Evolutionary conservation across 148 eudicot species (phyloP).

Genomic region (Talinum fruticosum): DNA sequence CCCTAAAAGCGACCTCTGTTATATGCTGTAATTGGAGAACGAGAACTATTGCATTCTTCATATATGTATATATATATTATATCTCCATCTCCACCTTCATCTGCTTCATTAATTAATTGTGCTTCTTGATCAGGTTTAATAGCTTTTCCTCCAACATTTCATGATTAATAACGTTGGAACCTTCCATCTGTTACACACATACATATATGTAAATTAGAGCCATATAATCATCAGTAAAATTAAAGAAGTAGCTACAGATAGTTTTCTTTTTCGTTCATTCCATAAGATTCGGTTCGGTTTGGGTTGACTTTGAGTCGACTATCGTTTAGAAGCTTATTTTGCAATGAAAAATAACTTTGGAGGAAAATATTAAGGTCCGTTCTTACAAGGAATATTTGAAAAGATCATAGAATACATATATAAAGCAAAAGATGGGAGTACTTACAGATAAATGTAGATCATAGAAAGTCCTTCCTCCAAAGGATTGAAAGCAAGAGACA

Average conservation of each 20-base stretch:
- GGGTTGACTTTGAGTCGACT: too few relatives aligned
- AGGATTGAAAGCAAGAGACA: slow-evolving; percentile 40
- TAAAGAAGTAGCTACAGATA: too few relatives aligned
- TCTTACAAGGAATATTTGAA: too few relatives aligned
- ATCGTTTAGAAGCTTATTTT: too few relatives aligned
- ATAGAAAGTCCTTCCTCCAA: slow-evolving; percentile 38
- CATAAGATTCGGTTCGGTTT: too few relatives aligned
- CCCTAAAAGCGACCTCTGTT: neutral
- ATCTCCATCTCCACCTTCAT: neutral
- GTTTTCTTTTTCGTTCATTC: too few relatives aligned
- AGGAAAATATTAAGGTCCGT: neutral
- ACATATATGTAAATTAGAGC: neutral
- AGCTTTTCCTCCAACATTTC: slow-evolving; percentile 35
- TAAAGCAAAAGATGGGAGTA: too few relatives aligned
- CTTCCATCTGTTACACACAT: slow-evolving; percentile 38
- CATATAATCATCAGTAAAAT: neutral
- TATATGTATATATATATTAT: too few relatives aligned
- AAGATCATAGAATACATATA: too few relatives aligned
- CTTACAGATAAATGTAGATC: slow-evolving; percentile 55
- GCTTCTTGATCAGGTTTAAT: neutral
- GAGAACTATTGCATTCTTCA: too few relatives aligned
- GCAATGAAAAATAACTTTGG: too few relatives aligned
- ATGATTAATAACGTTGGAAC: slow-evolving; percentile 16
- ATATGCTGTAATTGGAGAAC: too few relatives aligned
- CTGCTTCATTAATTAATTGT: neutral